These are phyloP conservation scores for Mucor racemosus DNA, from an alignment of 371 early-diverging fungal species.

Conservation along the genomic window DNA sequence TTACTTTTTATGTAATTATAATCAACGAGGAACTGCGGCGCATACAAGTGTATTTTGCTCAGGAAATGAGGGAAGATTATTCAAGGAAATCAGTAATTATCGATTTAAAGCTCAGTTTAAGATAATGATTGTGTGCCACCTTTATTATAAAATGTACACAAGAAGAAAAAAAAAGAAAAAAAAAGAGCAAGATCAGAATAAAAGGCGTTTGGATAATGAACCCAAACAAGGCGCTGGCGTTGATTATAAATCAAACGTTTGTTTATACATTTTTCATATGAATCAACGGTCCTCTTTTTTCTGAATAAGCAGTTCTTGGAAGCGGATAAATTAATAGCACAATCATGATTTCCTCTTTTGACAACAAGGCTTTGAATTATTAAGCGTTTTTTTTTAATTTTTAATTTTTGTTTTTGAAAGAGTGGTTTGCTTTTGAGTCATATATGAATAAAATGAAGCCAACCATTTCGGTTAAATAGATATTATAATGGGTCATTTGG, in stretches of 20 bases:
- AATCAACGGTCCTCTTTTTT: no score
- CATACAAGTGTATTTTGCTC: neutral
- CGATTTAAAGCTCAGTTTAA: neutral
- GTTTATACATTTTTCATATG: neutral
- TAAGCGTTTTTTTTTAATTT: neutral
- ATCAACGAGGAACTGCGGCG: neutral
- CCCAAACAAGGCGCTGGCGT: neutral
- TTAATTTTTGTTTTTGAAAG: neutral
- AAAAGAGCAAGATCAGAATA: neutral
- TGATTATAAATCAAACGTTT: neutral
- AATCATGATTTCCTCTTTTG: slow-evolving; percentile 17
- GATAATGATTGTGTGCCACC: neutral
- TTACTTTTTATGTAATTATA: neutral
- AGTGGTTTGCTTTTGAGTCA: neutral
- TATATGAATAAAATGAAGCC: neutral
- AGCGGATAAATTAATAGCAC: slow-evolving; percentile 13
- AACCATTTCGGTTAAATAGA: neutral
- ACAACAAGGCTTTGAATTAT: slow-evolving; percentile 5
- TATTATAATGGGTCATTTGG: neutral
- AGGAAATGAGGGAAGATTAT: neutral
- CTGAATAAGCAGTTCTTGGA: neutral
- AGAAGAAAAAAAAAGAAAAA: neutral
- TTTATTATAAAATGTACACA: neutral
- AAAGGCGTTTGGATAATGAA: neutral
- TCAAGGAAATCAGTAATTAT: neutral